Evolutionary conservation across 257 asterid species (phyloP).

Genomic region (Schizonepeta tenuifolia): DNA sequence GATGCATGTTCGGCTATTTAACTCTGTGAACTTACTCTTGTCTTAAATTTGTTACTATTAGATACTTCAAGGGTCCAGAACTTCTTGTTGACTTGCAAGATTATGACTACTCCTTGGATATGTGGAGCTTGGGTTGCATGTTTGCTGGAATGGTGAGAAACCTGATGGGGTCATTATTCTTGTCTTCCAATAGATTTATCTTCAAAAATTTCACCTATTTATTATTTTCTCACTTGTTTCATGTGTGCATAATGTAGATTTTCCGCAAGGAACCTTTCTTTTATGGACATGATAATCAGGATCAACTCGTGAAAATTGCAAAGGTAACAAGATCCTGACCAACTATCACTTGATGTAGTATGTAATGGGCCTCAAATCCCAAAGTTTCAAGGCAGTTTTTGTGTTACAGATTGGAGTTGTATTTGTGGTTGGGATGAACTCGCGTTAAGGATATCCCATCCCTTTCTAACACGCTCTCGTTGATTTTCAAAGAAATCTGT

Average conservation of each 20-base stretch:
- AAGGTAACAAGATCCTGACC: constrained; percentile 50
- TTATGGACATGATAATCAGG: constrained; percentile 96
- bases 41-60: constrained; percentile 11
- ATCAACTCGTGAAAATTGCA: constrained; percentile 96
- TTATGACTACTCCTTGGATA: constrained; percentile 72
- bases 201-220: neutral
- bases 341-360: neutral
- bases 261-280: constrained; percentile 99
- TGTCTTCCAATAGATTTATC: neutral
- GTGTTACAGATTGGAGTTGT: neutral
- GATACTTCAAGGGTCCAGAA: constrained; percentile 63
- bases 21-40: neutral
- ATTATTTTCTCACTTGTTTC: neutral
- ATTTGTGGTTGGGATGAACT: neutral
- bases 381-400: neutral
- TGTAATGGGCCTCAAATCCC: neutral
- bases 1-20: neutral
- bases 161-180: neutral
- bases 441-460: neutral
- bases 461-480: neutral
- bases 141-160: constrained; percentile 97
- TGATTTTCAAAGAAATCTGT: neutral
- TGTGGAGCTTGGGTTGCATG: constrained; percentile 91
- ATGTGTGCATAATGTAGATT: constrained; percentile 52
- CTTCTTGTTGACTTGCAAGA: constrained; percentile 79